Evolutionary conservation across 176 grass and related monocot species (phyloP), one percentile per base, ranked within the genome.

Genomic region (Puya raimondii): DNA sequence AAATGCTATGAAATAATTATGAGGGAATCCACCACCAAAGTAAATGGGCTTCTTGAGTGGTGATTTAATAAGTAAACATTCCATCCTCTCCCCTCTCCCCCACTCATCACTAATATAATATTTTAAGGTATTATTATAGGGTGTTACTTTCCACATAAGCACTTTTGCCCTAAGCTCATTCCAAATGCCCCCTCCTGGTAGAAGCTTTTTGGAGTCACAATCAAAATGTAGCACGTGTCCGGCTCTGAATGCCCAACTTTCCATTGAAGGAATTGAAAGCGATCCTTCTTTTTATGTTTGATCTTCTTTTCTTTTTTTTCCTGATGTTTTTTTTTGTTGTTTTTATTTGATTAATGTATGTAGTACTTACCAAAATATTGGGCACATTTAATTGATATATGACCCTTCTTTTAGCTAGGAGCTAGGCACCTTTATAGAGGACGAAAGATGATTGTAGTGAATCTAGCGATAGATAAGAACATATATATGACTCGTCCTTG

Each of bases 1-100:
- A 83, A 81, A 67, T 49, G 79, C 76, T 67, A n/a, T 70, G 27
- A 72, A 26, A 72, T 72, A 26, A 72, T 72, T 61, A 72, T 70
- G 50, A 70, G 70, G 14, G 70, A 58, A 47, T 20, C 53, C 70
- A 72, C 70, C 53, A 17, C 3, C 56, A 4, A 47, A 72, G 53
- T 61, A 59, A 42, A 42, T 57, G 33, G 51, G 70, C 2, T 72
- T 72, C 64, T 70, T 47, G 23, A 72, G 70, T 72, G 70, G 53
- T 72, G 52, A 61, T 58, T 72, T 72, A 71, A 61, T 8, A 47
- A 58, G 21, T 58, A 17, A n/a, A 72, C 51, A 72, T 56, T 71
- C 50, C 51, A 42, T 57, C 12, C 12, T 27, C n/a, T 13, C 4
- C 21, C 4, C 12, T 6, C 21, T 4, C 67, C 48, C n/a, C 67